Conservation (phyloP, 208 protist species). For the Leishmania amazonensis region DNA sequence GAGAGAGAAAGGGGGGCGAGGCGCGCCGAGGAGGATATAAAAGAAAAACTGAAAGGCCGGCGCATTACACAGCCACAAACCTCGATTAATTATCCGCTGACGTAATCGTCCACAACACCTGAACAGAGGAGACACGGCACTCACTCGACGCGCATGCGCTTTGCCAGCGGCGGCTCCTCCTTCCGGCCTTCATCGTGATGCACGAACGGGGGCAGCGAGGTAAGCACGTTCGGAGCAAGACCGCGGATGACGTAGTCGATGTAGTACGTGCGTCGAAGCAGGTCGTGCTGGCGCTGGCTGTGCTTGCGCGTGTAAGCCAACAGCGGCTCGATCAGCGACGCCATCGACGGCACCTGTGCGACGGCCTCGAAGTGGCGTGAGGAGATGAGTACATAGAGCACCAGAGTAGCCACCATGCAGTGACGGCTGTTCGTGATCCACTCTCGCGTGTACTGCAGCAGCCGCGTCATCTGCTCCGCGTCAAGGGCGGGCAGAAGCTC, state of each 20-base stretch:
- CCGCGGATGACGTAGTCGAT: slow-evolving; percentile 86
- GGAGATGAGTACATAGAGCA: slow-evolving; percentile 64
- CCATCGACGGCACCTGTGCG: slow-evolving; percentile 55
- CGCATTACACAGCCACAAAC: not conserved
- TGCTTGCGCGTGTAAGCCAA: slow-evolving; percentile 86
- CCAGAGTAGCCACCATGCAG: slow-evolving; percentile 75
- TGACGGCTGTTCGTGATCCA: slow-evolving; percentile 92
- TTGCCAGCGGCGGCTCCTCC: slow-evolving; percentile 13
- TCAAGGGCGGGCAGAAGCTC: slow-evolving; percentile 61
- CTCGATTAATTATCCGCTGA: not conserved
- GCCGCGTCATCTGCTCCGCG: slow-evolving; percentile 63
- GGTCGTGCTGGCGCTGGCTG: slow-evolving; percentile 82
- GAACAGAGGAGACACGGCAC: no score
- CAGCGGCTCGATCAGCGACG: slow-evolving; percentile 77
- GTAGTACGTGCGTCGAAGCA: slow-evolving; percentile 88
- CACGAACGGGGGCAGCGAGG: slow-evolving; percentile 65
- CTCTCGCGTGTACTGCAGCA: slow-evolving; percentile 91
- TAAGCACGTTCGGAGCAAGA: slow-evolving; percentile 59
- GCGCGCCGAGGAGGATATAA: not conserved
- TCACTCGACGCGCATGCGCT: slow-evolving; percentile 32
- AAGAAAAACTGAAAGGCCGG: no score
- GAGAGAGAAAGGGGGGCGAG: not conserved
- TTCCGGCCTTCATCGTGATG: not conserved
- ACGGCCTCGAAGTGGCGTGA: slow-evolving; percentile 71
- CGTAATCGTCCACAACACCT: not conserved